Conservation (phyloP, 2,329 filamentous ascomycete species). For the Monosporascus sp. region DNA sequence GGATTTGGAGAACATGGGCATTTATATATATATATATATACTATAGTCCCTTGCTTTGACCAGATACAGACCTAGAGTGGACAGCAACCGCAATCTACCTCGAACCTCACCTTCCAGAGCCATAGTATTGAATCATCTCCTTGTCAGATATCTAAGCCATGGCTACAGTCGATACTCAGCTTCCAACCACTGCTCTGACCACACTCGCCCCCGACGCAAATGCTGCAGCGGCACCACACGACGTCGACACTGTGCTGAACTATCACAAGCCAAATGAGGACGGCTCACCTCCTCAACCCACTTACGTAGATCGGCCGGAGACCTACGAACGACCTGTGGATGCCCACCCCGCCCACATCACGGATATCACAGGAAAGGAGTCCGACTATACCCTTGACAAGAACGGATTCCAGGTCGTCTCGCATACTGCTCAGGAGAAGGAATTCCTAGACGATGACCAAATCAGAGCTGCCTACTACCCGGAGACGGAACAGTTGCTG, state of each 20-base stretch:
- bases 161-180: constrained; percentile 23
- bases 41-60: not conserved
- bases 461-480: constrained; percentile 64
- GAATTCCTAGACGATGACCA: constrained; percentile 49
- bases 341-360: constrained; percentile 26
- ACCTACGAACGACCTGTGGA: constrained; percentile 27
- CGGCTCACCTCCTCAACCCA: constrained; percentile 33
- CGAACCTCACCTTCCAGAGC: not conserved
- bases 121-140: not conserved
- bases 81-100: not conserved
- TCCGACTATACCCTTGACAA: constrained; percentile 31
- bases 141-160: constrained; percentile 8
- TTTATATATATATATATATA: not conserved
- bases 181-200: constrained; percentile 14
- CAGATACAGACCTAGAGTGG: not conserved
- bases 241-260: constrained; percentile 32
- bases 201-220: constrained; percentile 10
- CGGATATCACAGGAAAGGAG: constrained; percentile 32
- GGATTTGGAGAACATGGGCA: not conserved
- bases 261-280: constrained; percentile 37
- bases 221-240: constrained; percentile 9
- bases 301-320: constrained; percentile 29
- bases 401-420: constrained; percentile 33
- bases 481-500: constrained; percentile 63
- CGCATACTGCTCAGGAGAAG: constrained; percentile 27